Base-by-base conservation (phyloP, 176 grass and related monocot species). In the Phoenix roebelenii region DNA sequence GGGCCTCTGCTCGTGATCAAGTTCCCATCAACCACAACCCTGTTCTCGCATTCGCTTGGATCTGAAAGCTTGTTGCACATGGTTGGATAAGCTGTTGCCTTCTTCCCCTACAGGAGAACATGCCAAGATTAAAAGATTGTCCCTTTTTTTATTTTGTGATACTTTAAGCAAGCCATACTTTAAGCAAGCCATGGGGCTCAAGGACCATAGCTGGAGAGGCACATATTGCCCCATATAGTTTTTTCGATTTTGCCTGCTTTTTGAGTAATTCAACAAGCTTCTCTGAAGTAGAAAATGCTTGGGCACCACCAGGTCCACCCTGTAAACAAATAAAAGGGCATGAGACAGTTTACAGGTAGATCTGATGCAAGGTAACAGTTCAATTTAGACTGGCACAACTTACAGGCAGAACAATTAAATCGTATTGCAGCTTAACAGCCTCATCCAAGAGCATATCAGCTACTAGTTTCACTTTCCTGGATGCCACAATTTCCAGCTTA, bases 401-500 rank as follows among this genome's bases (percentile, higher is more conserved):
- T 87, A 97, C 92, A 23, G 92, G 87, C 59, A 97, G 73, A 59
- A 97, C 87, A 62, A 97, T 97, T 30, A 97, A 75, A 77, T 97
- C 87, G 50, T 82, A 91, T 70, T 97, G 75, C 64, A 82, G 68
- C n/a, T 82, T 74, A 72, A 61, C 50, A 55, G 78, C 78, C 65
- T 97, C 87, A 44, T 91, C 81, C 69, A 97, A 65, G 64, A 85
- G 75, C 58, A 83, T 57, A 70, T 97, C 92, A 67, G 92, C 87
- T 59, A 91, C 61, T 23, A 97, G 48, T 74, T 91, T 97, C 74
- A 85, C 86, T 70, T 91, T 97, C 74, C 83, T 82, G 53, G 55
- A 75, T 30, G 87, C 89, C 63, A 88, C 77, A 49, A 88, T 76
- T 78, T 91, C 87, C 57, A 97, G 75, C 22, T 80, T 82, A 29